Base-by-base conservation (phyloP, 1,284 basidiomycete genomes). In the Leccinum pachyderme region DNA sequence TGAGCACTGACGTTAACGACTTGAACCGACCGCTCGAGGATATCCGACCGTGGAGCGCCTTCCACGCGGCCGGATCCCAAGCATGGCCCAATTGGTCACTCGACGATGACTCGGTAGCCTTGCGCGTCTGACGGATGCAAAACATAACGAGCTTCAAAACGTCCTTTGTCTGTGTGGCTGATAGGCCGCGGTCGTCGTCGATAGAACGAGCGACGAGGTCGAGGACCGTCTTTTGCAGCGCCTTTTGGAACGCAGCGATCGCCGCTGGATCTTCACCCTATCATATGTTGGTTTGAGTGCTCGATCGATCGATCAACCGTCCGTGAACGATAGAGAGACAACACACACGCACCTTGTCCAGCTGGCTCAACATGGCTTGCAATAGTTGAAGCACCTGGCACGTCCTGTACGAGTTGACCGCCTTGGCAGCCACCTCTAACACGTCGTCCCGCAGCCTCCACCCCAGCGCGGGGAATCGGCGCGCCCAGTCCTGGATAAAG, bases 401-500 rank as follows among this genome's bases (percentile, higher is more conserved):
- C 68, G 83, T 84, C 52, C 93, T 80, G 69, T 89, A 95, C 1
- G 76, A 71, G 64, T 95, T 95, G 58, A 88, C 79, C 3, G 87
- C 82, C 56, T 81, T 81, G 29, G 69, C 72, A 2, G 80, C 77
- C 2, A 81, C 70, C 9, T 78, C 77, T 43, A 90, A 63, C 18
- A 95, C 70, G 58, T 82, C 78, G 13, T 77, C 70, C 12, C 85
- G 82, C 31, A 93, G 71, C 39, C 61, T 71, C 91, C 93, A 95
- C 7, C 83, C 91, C 6, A 79, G 73, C 7, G 72, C 58, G 0
- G 91, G 85, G 72, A 84, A 82, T 39, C 91, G 84, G 29, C 81
- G 81, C 54, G 91, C 77, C 63, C 91, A 90, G 51, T 94, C 91
- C 53, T 84, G 78, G 72, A 98, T 84, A 75, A 97, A 95, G 37